Evolutionary conservation across 352 stramenopile genomes (phyloP), one percentile per base, ranked within the genome.

Genomic region (Globisporangium uncinulatum): DNA sequence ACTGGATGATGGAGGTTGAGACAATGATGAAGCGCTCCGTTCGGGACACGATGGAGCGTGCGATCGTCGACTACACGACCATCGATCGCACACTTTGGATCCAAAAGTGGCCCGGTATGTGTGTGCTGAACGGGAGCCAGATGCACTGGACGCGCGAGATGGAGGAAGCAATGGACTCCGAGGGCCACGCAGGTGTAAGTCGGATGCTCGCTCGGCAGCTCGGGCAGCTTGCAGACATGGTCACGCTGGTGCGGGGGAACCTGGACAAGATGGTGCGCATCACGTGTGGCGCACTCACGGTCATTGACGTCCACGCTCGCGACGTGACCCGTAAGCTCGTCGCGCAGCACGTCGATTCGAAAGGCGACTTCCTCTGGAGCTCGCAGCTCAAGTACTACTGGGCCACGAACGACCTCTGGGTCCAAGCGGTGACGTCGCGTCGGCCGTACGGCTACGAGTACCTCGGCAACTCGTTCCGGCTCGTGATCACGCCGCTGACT

Each of bases 401-500:
- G 94, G 82, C 24, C 24, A 29, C 90, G 7, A 84, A 86, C 41
- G 87, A 98, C 59, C 46, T 97, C 14, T 94, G 75, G 74, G 84
- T 89, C 6, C 81, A 97, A 58, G 92, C 95, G 54, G 89, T 98
- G 31, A 94, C 92, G 24, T 93, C 91, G 6, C 71, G 84, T 0
- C 76, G 94, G 6, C 87, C 86, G 6, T 98, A 98, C 65, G 95
- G 90, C 8, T 98, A 98, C 65, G 95, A 98, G 68, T 98, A 98
- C 67, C 66, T 98, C n/a, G 95, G 95, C 7, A 98, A 98, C 59
- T 97, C 88, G 39, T 97, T 97, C 47, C 81, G 95, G 9, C 73
- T 98, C 2, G 94, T 98, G 53, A 98, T 98, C 65, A 98, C 95
- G 4, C 95, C 95, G 3, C 65, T 98, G 24, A 98, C 94, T 0